Base-by-base conservation (phyloP, 352 stramenopile species). In the Phytophthora colocasiae region DNA sequence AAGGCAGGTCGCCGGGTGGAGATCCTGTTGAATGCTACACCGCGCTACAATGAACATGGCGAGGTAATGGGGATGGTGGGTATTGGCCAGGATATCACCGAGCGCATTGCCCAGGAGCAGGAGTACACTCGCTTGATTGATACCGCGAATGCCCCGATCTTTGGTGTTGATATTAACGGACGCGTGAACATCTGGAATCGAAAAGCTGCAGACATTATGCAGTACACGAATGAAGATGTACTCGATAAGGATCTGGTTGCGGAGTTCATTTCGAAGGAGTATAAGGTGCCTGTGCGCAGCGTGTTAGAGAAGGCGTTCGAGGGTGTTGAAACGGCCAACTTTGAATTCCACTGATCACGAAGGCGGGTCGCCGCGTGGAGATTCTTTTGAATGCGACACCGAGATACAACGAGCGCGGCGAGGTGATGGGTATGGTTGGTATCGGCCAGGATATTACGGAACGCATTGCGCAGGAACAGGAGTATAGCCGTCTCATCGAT, bases 401-500 rank as follows among this genome's bases (percentile, higher is more conserved):
- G 0, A 34, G 63, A 0, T 66, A 66, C n/a, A 60, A 71, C 15
- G 63, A 71, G n/a, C 63, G 27, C 15, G 63, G 63, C 3, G 48
- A 71, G 10, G 56, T 71, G 0, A 61, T 60, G 43, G 63, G 63
- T 0, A 65, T 71, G 56, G 53, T 63, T 2, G 62, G 62, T 4
- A 69, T 69, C 3, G 62, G 62, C 8, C 62, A 69, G 31, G 62
- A 69, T 34, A 69, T 69, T 12, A 70, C 76, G 9, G 68, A 96
- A 75, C 61, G 82, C 46, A 49, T 78, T 46, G 75, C 71, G 0
- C 80, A 96, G 39, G 81, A 97, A 19, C 78, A 91, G 10, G 82
- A 94, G 59, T 91, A 92, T 51, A 79, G 57, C 0, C 71, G 83
- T 0, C 39, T 96, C 1, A 92, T 96, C 31, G 89, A 96, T 47